Percentiles rank a stretch among this genome's conserved stretches.
phyloP scores from a whole-genome alignment of 768 basidiomycete genomes.

The Termitomyces titanicus region DNA sequence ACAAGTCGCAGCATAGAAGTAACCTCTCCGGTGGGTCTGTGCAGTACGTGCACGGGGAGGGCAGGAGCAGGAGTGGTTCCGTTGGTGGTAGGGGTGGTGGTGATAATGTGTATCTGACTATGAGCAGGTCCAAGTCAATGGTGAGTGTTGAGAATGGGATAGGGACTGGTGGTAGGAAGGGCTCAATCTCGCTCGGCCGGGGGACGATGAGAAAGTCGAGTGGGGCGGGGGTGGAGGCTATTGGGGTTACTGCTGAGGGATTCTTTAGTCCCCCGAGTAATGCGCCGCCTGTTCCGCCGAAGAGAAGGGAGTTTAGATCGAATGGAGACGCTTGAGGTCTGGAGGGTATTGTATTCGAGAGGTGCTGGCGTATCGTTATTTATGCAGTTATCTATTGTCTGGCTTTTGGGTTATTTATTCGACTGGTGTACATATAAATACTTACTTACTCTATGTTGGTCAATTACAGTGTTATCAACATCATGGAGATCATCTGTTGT shows the following conservation, averaged over 20 bases:
- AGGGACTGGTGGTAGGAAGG: constrained; percentile 36
- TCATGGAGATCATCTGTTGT: no score
- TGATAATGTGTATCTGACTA: neutral
- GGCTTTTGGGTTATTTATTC: neutral
- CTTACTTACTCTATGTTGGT: neutral
- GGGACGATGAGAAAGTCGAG: constrained; percentile 56
- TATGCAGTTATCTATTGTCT: neutral
- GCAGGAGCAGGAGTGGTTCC: constrained; percentile 19
- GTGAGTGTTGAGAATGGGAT: constrained; percentile 59
- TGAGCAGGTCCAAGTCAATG: constrained; percentile 47
- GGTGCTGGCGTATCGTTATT: neutral
- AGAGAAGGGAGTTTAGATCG: neutral
- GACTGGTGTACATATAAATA: neutral
- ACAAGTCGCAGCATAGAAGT: constrained; percentile 35
- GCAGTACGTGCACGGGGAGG: constrained; percentile 33
- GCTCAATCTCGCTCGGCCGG: constrained; percentile 64
- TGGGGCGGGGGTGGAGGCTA: constrained; percentile 73
- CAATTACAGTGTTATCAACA: neutral
- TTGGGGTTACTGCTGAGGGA: constrained; percentile 72
- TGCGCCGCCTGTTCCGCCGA: neutral
- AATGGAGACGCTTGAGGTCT: neutral
- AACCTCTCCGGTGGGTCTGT: constrained; percentile 22
- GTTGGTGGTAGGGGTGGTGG: neutral
- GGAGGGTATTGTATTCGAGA: neutral
- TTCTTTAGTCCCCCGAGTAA: constrained; percentile 64